Conservation (phyloP, 495 filamentous ascomycete species). For the Hapsidospora chrysogenum region DNA sequence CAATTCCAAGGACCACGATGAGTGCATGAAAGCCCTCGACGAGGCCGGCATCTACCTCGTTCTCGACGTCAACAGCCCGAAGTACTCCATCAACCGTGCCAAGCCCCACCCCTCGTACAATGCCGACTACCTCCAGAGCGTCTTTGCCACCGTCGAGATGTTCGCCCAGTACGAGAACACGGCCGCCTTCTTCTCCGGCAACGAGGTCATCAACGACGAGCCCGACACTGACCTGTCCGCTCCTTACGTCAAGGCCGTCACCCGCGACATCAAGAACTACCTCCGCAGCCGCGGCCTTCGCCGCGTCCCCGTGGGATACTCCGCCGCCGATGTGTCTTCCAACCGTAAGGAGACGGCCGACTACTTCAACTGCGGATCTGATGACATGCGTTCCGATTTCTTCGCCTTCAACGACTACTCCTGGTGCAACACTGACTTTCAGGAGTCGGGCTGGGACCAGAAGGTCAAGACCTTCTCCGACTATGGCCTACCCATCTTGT, state of each 20-base stretch:
- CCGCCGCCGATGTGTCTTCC: constrained; percentile 67
- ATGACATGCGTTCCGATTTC: constrained; percentile 79
- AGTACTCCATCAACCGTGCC: constrained; percentile 64
- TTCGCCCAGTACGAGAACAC: constrained; percentile 82
- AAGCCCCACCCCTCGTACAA: constrained; percentile 74
- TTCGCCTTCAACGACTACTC: constrained; percentile 98
- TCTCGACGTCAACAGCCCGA: constrained; percentile 51
- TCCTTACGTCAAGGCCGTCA: constrained; percentile 85
- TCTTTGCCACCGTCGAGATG: constrained; percentile 84
- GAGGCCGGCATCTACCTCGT: constrained; percentile 86
- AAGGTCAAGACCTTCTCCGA: constrained; percentile 85
- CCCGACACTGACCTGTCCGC: constrained; percentile 51
- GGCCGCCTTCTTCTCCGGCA: constrained; percentile 89
- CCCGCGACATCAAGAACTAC: constrained; percentile 81
- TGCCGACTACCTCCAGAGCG: constrained; percentile 72
- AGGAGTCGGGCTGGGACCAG: constrained; percentile 65
- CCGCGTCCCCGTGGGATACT: constrained; percentile 80
- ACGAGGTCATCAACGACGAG: constrained; percentile 86
- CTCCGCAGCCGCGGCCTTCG: constrained; percentile 60
- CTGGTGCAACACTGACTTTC: constrained; percentile 81
- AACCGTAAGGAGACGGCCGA: constrained; percentile 80
- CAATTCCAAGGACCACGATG: constrained; percentile 67
- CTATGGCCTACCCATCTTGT: constrained; percentile 82
- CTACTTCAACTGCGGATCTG: constrained; percentile 89
- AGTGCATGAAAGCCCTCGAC: constrained; percentile 66